Base-by-base conservation (phyloP, 192 early-diverging fungal species). In the Chytriomyces sp. region DNA sequence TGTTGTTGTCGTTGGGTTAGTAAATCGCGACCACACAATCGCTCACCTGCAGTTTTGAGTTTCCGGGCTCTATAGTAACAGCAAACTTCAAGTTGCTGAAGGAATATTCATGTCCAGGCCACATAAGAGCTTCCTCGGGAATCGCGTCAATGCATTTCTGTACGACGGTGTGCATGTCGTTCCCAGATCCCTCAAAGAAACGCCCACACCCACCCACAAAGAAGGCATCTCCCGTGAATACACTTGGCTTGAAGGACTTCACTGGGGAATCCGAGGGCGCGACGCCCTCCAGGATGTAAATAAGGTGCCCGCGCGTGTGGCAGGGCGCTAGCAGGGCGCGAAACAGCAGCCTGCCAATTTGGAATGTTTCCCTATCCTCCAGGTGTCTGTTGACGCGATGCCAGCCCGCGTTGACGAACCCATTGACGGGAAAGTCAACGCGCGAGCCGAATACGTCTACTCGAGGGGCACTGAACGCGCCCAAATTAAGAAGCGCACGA, bases 181-280 rank as follows among this genome's bases (percentile, higher is more conserved):
- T 40, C 14, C 37, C 22, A 10, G 17, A 17, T 14, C 61, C 61
- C 38, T 63, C 61, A 40, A 63, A 63, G 34, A 63, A 63, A 0
- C 61, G 61, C 7, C 64, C 64, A 19, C 28, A 36, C 8, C 64
- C 64, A 22, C 64, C 64, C 7, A 53, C 64, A 66, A 66, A 66
- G 22, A 66, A 52, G 8, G 64, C 44, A 31, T 66, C 64, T 19
- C 64, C 64, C 22, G 64, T 66, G 40, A 66, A 66, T 10, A 32
- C 60, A 17, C 17, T 17, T 1, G 30, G 37, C 19, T n/a, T 26
- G 0, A 30, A 14, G 28, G 8, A 14, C 7, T n/a, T 1, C 17
- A 0, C 19, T 22, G 19, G 0, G 0, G 28, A n/a, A 12, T 30
- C 28, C 31, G 30, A 22, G 0, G 14, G 8, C 10, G 39, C 2